Evolutionary conservation across 2,329 filamentous ascomycete species (phyloP).

Genomic region (Penicillium hesseltinei): DNA sequence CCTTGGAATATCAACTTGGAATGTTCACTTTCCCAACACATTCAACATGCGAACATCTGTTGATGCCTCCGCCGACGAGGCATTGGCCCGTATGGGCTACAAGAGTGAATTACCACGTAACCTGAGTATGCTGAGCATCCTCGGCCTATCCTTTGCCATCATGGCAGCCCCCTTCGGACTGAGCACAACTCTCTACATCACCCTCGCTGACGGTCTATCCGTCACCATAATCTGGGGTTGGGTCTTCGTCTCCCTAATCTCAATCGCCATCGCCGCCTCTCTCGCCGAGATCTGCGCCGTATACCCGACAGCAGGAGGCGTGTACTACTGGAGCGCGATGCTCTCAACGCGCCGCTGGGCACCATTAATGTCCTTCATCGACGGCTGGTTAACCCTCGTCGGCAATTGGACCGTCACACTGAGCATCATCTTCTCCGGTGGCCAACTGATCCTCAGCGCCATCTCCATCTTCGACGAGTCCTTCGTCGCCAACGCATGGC

Average conservation of each 20-base stretch:
- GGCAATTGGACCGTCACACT: conserved; percentile 70
- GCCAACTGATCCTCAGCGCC: conserved; percentile 65
- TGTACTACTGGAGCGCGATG: conserved; percentile 72
- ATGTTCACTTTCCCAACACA: not conserved
- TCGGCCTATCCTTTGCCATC: conserved; percentile 71
- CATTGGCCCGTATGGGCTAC: conserved; percentile 66
- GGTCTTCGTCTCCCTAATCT: conserved; percentile 64
- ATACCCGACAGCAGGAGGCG: conserved; percentile 66
- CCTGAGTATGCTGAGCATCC: conserved; percentile 66
- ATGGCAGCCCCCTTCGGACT: conserved; percentile 71
- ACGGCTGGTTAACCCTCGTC: conserved; percentile 69
- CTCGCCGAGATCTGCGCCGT: conserved; percentile 69
- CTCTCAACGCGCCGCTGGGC: conserved; percentile 64
- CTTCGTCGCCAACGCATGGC: conserved; percentile 65
- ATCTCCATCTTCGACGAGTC: conserved; percentile 69
- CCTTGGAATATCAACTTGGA: not conserved
- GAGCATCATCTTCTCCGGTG: conserved; percentile 70
- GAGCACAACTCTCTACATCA: conserved; percentile 67
- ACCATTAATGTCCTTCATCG: conserved; percentile 66
- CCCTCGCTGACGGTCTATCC: conserved; percentile 64
- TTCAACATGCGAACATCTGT: conserved; percentile 24
- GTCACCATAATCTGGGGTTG: conserved; percentile 71
- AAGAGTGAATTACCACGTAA: conserved; percentile 64
- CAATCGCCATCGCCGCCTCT: conserved; percentile 62
- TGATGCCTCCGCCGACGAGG: conserved; percentile 53